A percentile compares a stretch with the other conserved stretches of the same genome.
Conservation (phyloP, 768 basidiomycete species). For the Vararia minispora region DNA sequence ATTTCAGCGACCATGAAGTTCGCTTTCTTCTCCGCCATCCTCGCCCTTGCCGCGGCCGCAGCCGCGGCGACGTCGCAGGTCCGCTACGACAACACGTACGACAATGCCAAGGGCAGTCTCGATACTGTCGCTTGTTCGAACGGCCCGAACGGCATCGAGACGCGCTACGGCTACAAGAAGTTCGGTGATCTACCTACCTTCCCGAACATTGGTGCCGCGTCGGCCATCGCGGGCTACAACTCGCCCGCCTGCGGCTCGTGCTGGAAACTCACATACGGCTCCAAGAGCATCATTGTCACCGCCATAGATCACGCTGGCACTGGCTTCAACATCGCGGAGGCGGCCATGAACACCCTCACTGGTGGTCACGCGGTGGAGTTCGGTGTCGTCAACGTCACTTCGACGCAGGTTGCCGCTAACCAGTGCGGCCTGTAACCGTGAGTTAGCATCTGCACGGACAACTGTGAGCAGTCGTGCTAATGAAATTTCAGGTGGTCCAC, state of each 20-base stretch:
- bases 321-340: constrained; percentile 27
- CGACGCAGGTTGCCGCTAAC: constrained; percentile 17
- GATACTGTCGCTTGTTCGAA: constrained; percentile 37
- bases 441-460: no score
- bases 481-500: no score
- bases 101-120: constrained; percentile 29
- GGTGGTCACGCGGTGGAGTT: constrained; percentile 14
- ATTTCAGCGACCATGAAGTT: no score
- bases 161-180: constrained; percentile 34
- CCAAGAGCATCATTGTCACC: constrained; percentile 33
- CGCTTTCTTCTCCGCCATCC: no score
- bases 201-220: constrained; percentile 47
- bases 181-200: constrained; percentile 44
- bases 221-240: constrained; percentile 38
- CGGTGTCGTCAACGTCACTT: constrained; percentile 18
- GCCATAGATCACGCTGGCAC: constrained; percentile 38
- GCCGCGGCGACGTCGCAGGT: no score
- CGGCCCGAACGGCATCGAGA: constrained; percentile 39
- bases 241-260: constrained; percentile 47
- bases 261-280: constrained; percentile 43
- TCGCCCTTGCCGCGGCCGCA: no score
- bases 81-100: constrained; percentile 45
- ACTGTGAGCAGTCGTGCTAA: no score
- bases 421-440: constrained; percentile 17
- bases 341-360: constrained; percentile 22